phyloP scores from a whole-genome alignment of 176 grass and related monocot species.

The Eleusine coracana region DNA sequence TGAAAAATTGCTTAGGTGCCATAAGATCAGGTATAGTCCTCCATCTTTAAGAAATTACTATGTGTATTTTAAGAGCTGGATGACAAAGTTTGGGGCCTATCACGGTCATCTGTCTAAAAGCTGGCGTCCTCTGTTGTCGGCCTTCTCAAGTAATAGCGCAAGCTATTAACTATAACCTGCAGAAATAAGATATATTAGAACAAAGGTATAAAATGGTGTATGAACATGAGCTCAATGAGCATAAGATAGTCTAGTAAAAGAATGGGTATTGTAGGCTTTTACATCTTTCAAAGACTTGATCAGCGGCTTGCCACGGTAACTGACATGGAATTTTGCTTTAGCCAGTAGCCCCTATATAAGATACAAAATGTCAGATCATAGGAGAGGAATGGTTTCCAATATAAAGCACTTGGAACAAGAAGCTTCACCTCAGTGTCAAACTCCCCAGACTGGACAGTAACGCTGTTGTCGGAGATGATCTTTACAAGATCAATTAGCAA shows the following conservation, averaged over 20 bases:
- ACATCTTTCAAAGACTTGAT: constrained; percentile 73
- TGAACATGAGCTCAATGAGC: background rate
- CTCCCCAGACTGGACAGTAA: constrained; percentile 88
- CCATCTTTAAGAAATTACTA: constrained; percentile 15
- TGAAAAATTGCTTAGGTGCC: constrained; percentile 16
- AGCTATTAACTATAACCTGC: constrained; percentile 93
- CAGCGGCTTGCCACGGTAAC: constrained; percentile 72
- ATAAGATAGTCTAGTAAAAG: background rate
- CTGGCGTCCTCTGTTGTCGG: constrained; percentile 84
- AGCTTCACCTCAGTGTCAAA: constrained; percentile 86
- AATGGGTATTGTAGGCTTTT: constrained; percentile 23
- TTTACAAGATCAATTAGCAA: constrained; percentile 93
- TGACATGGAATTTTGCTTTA: constrained; percentile 98
- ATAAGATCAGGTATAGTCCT: constrained; percentile 40
- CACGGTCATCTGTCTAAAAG: constrained; percentile 54
- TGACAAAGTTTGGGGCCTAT: background rate
- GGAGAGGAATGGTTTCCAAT: constrained; percentile 22
- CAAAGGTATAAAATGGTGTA: background rate
- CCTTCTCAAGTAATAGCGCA: constrained; percentile 96
- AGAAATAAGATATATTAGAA: constrained; percentile 37
- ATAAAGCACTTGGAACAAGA: background rate
- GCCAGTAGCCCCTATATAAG: constrained; percentile 83
- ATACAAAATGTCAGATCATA: constrained; percentile 38
- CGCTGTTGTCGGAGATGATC: constrained; percentile 84
- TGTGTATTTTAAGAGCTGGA: constrained; percentile 8